Evolutionary conservation across 225 moss, liverwort and hornwort genomes (phyloP).

Genomic region (Rhytidiadelphus loreus): DNA sequence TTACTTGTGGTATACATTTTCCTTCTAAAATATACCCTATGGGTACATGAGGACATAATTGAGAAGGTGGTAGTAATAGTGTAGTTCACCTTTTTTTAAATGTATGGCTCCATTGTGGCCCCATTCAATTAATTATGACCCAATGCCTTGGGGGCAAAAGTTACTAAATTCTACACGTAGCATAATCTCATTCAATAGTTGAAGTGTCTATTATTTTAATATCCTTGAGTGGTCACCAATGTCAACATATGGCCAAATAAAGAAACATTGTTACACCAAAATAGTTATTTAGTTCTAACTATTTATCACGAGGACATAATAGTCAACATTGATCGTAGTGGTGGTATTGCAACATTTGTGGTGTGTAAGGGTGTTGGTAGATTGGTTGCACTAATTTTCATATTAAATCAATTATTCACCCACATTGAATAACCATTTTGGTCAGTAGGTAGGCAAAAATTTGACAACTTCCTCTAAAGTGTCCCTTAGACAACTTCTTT

Average conservation of each 20-base stretch:
- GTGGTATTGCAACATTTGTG: background rate
- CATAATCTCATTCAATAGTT: background rate
- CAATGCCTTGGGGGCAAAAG: background rate
- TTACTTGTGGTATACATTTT: too few relatives aligned
- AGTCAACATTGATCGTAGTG: background rate
- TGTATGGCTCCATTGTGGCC: background rate
- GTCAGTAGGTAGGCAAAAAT: rapidly evolving
- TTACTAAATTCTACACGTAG: rapidly evolving
- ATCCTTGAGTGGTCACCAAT: rapidly evolving
- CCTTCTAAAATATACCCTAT: too few relatives aligned
- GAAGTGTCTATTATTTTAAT: background rate
- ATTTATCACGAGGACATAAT: background rate
- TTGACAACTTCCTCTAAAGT: background rate
- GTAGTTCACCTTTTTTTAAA: too few relatives aligned
- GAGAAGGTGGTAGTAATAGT: too few relatives aligned
- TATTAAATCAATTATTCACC: background rate
- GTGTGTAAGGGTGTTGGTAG: background rate
- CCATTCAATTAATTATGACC: too few relatives aligned
- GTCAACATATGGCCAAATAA: background rate
- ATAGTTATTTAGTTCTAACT: background rate
- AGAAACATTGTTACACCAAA: background rate
- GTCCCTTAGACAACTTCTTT: background rate
- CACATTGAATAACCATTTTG: background rate
- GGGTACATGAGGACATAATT: too few relatives aligned
- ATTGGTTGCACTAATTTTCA: background rate